Percentiles rank a stretch among this genome's conserved stretches.
Evolutionary conservation across 805 yeast genomes (phyloP).

Genomic region (Candida morakotiae): DNA sequence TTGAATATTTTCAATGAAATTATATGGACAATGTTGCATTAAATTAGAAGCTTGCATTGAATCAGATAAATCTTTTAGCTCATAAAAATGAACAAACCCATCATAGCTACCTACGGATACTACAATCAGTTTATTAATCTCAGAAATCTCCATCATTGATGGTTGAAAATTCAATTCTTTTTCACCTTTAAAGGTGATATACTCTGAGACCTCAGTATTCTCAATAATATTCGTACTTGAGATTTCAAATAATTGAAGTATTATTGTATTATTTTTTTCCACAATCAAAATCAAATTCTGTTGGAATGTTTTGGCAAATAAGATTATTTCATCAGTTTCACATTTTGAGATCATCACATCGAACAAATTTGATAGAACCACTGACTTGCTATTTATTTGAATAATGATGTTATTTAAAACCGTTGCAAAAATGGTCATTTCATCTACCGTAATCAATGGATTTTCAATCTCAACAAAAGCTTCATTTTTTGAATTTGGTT

Average conservation of each 20-base stretch:
- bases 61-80: neutral
- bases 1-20: neutral
- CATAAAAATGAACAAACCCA: slow-evolving; percentile 11
- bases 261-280: slow-evolving; percentile 8
- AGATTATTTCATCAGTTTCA: slow-evolving; percentile 10
- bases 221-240: neutral
- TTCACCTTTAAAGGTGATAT: neutral
- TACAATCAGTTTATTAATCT: neutral
- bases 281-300: slow-evolving; percentile 12
- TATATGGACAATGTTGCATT: slow-evolving; percentile 1
- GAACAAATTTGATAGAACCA: slow-evolving; percentile 19
- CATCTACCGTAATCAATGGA: slow-evolving; percentile 12
- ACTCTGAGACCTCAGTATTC: neutral
- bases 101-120: slow-evolving; percentile 17
- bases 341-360: slow-evolving; percentile 7
- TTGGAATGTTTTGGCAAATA: slow-evolving; percentile 11
- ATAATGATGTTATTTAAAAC: neutral
- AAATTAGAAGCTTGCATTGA: neutral
- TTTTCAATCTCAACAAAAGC: slow-evolving; percentile 23
- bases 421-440: slow-evolving; percentile 14
- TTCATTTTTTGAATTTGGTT: slow-evolving; percentile 10
- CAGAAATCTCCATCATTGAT: slow-evolving; percentile 11
- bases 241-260: neutral
- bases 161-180: slow-evolving; percentile 9
- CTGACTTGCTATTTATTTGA: slow-evolving; percentile 1